These are phyloP conservation scores for Neurospora sp. DNA, from an alignment of 2,329 filamentous ascomycete genomes.

Conservation along the genomic window DNA sequence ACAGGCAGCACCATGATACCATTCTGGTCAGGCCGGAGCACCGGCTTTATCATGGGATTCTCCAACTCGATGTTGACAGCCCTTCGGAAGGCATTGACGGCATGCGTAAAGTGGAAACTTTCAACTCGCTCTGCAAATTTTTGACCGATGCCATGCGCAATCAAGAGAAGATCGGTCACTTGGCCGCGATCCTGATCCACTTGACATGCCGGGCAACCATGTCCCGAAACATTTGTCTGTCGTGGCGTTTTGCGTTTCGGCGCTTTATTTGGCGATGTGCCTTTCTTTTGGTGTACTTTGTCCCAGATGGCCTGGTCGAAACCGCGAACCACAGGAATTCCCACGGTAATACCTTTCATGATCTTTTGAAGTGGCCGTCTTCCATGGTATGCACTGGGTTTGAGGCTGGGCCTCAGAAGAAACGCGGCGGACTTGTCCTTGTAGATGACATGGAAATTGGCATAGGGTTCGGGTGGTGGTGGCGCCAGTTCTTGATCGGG, in stretches of 20 bases:
- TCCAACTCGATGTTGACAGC: constrained; percentile 78
- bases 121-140: constrained; percentile 92
- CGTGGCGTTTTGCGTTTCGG: background rate
- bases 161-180: constrained; percentile 79
- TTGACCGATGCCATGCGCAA: constrained; percentile 93
- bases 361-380: constrained; percentile 76
- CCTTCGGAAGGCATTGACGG: constrained; percentile 81
- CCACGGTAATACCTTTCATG: constrained; percentile 71
- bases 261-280: constrained; percentile 1
- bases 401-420: constrained; percentile 74
- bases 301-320: constrained; percentile 76
- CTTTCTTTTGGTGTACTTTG: constrained; percentile 47
- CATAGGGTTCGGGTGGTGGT: constrained; percentile 43
- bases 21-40: constrained; percentile 68
- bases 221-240: constrained; percentile 14
- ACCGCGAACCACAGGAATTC: constrained; percentile 78
- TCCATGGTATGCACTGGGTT: constrained; percentile 77
- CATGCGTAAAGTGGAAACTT: constrained; percentile 94
- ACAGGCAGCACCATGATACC: constrained; percentile 90
- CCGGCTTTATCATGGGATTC: constrained; percentile 61
- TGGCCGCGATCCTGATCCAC: constrained; percentile 54
- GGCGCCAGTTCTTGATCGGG: constrained; percentile 29
- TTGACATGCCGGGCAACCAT: constrained; percentile 48
- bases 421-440: constrained; percentile 69
- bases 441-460: constrained; percentile 77